Percentiles rank a stretch among this genome's conserved stretches.
These are phyloP conservation scores for Neofusicoccum ribis DNA, from an alignment of 2,329 filamentous ascomycete species.

Conservation along the genomic window DNA sequence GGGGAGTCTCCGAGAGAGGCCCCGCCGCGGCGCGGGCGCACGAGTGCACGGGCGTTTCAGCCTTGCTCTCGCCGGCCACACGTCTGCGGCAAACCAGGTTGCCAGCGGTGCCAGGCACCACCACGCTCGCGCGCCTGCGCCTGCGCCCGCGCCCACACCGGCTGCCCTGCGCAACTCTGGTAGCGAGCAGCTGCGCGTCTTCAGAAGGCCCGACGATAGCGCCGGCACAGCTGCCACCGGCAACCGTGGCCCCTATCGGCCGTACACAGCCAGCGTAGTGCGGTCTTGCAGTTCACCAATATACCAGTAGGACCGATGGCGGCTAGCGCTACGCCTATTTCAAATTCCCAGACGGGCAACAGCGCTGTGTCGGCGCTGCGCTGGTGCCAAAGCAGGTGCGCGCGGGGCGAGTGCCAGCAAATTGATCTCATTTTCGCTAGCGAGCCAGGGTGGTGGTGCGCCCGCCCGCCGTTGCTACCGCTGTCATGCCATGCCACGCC, in stretches of 20 bases:
- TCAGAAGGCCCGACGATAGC: constrained; percentile 6
- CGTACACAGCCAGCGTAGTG: not conserved
- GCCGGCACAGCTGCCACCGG: not conserved
- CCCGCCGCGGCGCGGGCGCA: not conserved
- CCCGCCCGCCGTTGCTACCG: constrained; percentile 4
- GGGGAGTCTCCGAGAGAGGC: not conserved
- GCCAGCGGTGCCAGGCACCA: constrained; percentile 4
- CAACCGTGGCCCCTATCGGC: not conserved
- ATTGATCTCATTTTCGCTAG: constrained; percentile 10
- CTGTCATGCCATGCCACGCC: constrained; percentile 14
- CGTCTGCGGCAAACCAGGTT: not conserved
- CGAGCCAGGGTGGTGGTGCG: not conserved
- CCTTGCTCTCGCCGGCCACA: not conserved
- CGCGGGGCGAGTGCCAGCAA: not conserved
- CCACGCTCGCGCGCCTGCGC: not conserved
- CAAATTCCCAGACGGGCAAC: not conserved
- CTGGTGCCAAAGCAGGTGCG: not conserved
- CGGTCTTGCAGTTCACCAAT: not conserved
- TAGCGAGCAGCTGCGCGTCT: not conserved
- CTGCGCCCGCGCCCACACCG: not conserved
- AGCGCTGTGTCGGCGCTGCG: not conserved
- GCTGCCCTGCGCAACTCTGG: not conserved
- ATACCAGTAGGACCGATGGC: constrained; percentile 4
- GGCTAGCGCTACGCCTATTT: constrained; percentile 3
- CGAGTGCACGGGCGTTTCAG: constrained; percentile 10